These are phyloP conservation scores for Penicillium sp. DNA, from an alignment of 2,329 filamentous ascomycete genomes.

Conservation along the genomic window DNA sequence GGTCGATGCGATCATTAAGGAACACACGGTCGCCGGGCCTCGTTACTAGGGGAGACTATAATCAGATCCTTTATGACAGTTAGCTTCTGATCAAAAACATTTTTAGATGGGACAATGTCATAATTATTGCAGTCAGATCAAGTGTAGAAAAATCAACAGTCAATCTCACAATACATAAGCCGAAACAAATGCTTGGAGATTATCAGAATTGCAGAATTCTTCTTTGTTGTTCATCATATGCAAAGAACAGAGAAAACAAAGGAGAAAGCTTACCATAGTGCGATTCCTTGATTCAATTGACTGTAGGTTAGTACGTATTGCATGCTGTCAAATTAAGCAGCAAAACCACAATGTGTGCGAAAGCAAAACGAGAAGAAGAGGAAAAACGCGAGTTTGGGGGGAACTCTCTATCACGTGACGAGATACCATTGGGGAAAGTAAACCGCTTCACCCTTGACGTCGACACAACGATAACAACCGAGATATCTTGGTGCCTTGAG, in stretches of 20 bases:
- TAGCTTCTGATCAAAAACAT: constrained; percentile 13
- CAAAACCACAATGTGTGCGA: not conserved
- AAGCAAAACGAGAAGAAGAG: not conserved
- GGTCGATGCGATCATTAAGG: constrained; percentile 52
- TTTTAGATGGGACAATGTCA: constrained; percentile 5
- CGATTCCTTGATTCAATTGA: not conserved
- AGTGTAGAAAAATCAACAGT: constrained; percentile 48
- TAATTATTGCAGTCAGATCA: constrained; percentile 39
- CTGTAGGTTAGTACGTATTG: not conserved
- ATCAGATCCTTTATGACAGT: constrained; percentile 1
- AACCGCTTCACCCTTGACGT: not conserved
- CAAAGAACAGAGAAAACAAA: not conserved
- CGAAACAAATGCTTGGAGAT: constrained; percentile 30
- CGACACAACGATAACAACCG: not conserved
- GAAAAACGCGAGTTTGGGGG: not conserved
- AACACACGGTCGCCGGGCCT: constrained; percentile 38
- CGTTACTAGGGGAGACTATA: constrained; percentile 23
- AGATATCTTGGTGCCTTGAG: not conserved
- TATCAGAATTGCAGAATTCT: constrained; percentile 50
- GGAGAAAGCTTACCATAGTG: constrained; percentile 5
- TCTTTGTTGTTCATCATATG: constrained; percentile 38
- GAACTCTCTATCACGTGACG: constrained; percentile 9
- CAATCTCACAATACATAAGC: constrained; percentile 38
- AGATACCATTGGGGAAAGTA: not conserved
- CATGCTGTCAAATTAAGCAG: not conserved